A percentile compares a stretch with the other conserved stretches of the same genome.
Conservation (phyloP, 2,329 filamentous ascomycete genomes). For the Pyricularia grisea region DNA sequence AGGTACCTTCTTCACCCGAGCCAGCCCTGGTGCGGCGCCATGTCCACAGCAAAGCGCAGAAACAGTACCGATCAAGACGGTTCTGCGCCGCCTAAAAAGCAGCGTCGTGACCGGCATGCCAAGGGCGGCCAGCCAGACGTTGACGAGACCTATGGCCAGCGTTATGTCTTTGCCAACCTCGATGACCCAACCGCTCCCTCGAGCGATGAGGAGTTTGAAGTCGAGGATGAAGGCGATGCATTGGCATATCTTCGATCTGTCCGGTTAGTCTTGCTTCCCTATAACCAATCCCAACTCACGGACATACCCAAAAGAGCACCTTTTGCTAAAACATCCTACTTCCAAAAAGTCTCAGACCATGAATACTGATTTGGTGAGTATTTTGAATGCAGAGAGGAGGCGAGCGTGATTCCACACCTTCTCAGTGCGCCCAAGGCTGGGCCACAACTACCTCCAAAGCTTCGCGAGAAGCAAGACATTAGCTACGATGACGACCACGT, state of each 20-base stretch:
- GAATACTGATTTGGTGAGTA: constrained; percentile 43
- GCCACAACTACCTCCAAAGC: constrained; percentile 33
- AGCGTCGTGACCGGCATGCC: neutral
- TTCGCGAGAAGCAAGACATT: constrained; percentile 14
- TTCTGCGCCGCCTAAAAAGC: constrained; percentile 2
- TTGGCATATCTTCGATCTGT: constrained; percentile 63
- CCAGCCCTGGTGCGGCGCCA: neutral
- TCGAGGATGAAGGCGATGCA: constrained; percentile 58
- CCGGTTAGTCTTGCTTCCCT: constrained; percentile 39
- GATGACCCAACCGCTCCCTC: constrained; percentile 34
- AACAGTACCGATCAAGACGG: neutral
- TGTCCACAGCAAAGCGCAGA: neutral
- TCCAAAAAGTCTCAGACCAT: constrained; percentile 8
- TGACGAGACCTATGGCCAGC: constrained; percentile 52
- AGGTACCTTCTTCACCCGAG: neutral
- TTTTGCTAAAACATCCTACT: constrained; percentile 19
- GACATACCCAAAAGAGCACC: constrained; percentile 6
- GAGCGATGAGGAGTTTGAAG: constrained; percentile 50
- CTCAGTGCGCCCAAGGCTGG: constrained; percentile 53
- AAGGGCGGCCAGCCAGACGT: constrained; percentile 1
- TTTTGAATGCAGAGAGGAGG: constrained; percentile 53
- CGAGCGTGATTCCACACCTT: constrained; percentile 61
- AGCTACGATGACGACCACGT: constrained; percentile 20
- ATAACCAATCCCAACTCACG: constrained; percentile 2
- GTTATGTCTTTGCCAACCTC: constrained; percentile 59